phyloP scores from a whole-genome alignment of 208 protist genomes.

The Vickermania ingenoplastis region DNA sequence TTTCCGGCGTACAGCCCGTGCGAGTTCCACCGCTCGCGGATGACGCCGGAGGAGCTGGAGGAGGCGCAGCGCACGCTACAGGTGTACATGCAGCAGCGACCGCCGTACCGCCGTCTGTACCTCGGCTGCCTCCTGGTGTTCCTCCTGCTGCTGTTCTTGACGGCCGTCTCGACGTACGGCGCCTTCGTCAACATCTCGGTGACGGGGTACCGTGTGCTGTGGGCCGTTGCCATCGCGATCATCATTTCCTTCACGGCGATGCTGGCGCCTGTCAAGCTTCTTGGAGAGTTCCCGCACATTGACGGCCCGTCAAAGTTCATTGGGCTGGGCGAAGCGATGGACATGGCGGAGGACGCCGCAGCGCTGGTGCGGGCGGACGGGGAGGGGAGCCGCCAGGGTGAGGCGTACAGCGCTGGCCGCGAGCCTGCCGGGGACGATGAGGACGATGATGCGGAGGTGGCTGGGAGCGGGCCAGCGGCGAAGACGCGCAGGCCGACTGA shows the following conservation, averaged over 20 bases:
- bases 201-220: slow-evolving; percentile 13
- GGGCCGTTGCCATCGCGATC: slow-evolving; percentile 26
- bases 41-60: neutral
- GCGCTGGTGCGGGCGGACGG: neutral
- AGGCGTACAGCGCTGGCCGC: neutral
- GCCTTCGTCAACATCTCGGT: slow-evolving; percentile 29
- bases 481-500: neutral
- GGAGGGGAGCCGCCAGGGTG: no score
- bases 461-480: neutral
- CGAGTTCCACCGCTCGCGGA: neutral
- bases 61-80: slow-evolving; percentile 18
- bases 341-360: neutral
- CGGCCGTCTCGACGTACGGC: slow-evolving; percentile 38
- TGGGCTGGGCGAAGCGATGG: neutral
- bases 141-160: slow-evolving; percentile 31
- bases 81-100: slow-evolving; percentile 45
- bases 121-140: slow-evolving; percentile 30
- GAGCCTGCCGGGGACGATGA: neutral
- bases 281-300: slow-evolving; percentile 5
- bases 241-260: slow-evolving; percentile 13
- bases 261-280: slow-evolving; percentile 1
- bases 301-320: slow-evolving; percentile 7
- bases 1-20: neutral
- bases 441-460: slow-evolving; percentile 1
- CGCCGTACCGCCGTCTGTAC: slow-evolving; percentile 32